phyloP scores from a whole-genome alignment of 1,139 yeast genomes.

The Magnusiomyces tetraspermus region DNA sequence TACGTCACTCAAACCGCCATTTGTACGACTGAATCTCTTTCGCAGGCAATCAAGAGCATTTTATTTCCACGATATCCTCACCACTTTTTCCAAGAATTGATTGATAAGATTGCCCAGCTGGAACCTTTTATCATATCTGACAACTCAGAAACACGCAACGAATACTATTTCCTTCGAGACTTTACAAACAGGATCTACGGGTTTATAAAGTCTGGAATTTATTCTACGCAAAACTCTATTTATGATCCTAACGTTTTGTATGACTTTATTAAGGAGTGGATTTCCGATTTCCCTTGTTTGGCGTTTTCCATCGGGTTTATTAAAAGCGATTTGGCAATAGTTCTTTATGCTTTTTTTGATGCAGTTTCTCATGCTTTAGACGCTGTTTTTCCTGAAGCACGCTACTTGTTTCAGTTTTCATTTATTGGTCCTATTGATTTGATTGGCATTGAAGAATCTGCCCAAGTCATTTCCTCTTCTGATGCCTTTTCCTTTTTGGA shows the following conservation, averaged over 20 bases:
- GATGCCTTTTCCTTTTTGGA: constrained; percentile 19
- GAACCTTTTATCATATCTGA: constrained; percentile 12
- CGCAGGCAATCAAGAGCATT: constrained; percentile 29
- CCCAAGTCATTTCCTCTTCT: not conserved
- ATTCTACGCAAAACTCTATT: not conserved
- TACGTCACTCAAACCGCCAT: constrained; percentile 24
- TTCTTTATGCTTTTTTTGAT: constrained; percentile 32
- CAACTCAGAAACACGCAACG: constrained; percentile 10
- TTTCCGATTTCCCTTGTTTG: constrained; percentile 24
- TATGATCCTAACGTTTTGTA: constrained; percentile 21
- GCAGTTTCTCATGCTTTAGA: constrained; percentile 29
- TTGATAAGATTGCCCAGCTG: constrained; percentile 20
- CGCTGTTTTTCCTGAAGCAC: constrained; percentile 34
- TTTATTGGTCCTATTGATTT: constrained; percentile 32
- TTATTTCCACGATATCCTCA: constrained; percentile 33
- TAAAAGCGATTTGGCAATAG: constrained; percentile 12
- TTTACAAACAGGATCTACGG: constrained; percentile 17
- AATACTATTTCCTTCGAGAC: constrained; percentile 18
- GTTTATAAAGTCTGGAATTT: constrained; percentile 15
- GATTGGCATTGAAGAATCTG: constrained; percentile 12
- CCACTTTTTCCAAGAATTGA: constrained; percentile 29
- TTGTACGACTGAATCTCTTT: constrained; percentile 26
- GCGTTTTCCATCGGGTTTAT: constrained; percentile 18
- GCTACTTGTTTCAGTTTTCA: constrained; percentile 33
- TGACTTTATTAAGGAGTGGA: constrained; percentile 25